These are phyloP conservation scores for Crotalaria pallida DNA, from an alignment of 306 rosid species.

Conservation along the genomic window DNA sequence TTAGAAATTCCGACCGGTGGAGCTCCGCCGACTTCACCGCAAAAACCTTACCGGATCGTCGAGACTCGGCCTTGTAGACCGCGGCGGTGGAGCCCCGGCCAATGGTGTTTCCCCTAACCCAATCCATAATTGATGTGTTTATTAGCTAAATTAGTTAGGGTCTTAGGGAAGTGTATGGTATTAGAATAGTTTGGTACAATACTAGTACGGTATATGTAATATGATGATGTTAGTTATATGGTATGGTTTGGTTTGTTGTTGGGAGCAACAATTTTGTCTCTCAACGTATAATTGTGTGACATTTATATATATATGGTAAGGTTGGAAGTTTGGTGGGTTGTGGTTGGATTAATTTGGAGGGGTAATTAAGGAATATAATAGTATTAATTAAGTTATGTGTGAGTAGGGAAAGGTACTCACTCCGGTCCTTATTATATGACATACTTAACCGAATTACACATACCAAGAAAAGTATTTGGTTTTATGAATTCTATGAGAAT, in stretches of 20 bases:
- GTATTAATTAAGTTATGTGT: not conserved
- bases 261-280: not conserved
- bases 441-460: too few relatives aligned
- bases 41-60: slow-evolving; percentile 26
- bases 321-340: slow-evolving; percentile 15
- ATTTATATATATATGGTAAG: slow-evolving; percentile 6
- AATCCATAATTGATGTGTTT: slow-evolving; percentile 50
- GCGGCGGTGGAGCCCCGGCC: slow-evolving; percentile 86
- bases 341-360: slow-evolving; percentile 30
- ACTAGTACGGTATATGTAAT: not conserved
- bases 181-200: not conserved
- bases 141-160: too few relatives aligned
- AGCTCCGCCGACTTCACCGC: slow-evolving; percentile 68
- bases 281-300: not conserved
- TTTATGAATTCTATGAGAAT: too few relatives aligned
- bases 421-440: too few relatives aligned
- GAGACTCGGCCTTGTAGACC: slow-evolving; percentile 42
- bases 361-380: not conserved
- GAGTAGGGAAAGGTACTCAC: too few relatives aligned
- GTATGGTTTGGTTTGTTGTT: not conserved
- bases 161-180: not conserved
- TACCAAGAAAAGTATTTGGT: too few relatives aligned
- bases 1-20: slow-evolving; percentile 40
- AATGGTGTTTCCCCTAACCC: slow-evolving; percentile 59
- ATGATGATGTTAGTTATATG: not conserved